Percentiles rank a stretch among this genome's conserved stretches.
These are phyloP conservation scores for Erodium texanum DNA, from an alignment of 441 rosid species.

Conservation along the genomic window DNA sequence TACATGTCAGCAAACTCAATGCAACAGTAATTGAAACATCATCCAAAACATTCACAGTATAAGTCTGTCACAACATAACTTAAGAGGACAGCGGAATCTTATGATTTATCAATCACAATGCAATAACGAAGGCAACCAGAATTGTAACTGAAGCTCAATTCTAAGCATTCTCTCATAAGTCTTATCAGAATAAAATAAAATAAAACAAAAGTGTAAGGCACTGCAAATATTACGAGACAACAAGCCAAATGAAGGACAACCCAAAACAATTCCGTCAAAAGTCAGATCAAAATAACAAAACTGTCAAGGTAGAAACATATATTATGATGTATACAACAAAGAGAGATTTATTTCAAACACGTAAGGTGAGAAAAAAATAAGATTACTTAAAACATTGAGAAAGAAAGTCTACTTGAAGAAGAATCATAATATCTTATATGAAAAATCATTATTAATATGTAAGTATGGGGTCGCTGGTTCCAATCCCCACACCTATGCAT, in stretches of 20 bases:
- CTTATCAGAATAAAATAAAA: neutral
- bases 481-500: no score
- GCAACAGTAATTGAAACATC: constrained; percentile 9
- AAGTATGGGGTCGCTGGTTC: neutral
- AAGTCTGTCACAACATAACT: neutral
- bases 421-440: neutral
- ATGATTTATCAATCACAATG: neutral
- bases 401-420: no score
- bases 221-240: neutral
- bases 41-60: neutral
- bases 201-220: neutral
- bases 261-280: neutral
- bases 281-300: neutral
- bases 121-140: neutral
- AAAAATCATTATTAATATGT: neutral
- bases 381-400: no score
- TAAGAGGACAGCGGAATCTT: neutral
- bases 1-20: constrained; percentile 11
- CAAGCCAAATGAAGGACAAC: neutral
- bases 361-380: no score
- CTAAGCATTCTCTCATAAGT: neutral
- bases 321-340: neutral
- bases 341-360: no score
- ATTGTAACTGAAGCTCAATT: neutral
- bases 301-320: neutral